Evolutionary conservation across 2,329 filamentous ascomycete species (phyloP), one percentile per base, ranked within the genome.

Genomic region (Aspergillus cejpii): DNA sequence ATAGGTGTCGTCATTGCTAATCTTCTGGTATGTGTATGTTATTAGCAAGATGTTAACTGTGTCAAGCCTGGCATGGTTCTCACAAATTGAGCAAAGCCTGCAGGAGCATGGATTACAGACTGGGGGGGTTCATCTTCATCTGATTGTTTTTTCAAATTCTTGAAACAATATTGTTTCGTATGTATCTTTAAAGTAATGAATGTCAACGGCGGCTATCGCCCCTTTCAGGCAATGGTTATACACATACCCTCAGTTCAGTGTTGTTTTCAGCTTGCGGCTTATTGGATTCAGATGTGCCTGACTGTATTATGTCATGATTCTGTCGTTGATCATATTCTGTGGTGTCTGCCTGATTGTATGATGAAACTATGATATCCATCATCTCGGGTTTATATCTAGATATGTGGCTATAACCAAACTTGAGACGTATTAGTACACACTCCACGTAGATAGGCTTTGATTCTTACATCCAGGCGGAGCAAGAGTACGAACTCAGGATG

Each of bases 101-200:
- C 77, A 0, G 90, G 89, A 12, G 87, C 87, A 73, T 95, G 90
- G 55, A 96, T 95, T 43, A 94, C 90, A 1, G 90, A 96, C 42
- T 87, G 78, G 19, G 88, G 84, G 54, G 68, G 62, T 41, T 70
- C 68, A 43, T 90, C 87, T 53, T 94, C 87, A 49, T 81, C 82
- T 19, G 77, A 77, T 42, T 71, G 70, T 39, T 49, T 29, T 41
- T 46, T 50, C 19, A 45, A 50, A 15, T 46, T 51, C n/a, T 42
- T 44, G 6, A 45, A 45, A 43, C 42, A 39, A 28, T 49, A 43
- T 37, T 51, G 55, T 17, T 49, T 45, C 19, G 61, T 66, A 52
- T 57, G 58, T 39, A 67, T 61, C 66, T 69, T 39, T 28, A 38
- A 29, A 39, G 7, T 15, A n/a, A 37, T 21, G 6, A 33, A 33